Evolutionary conservation across 768 basidiomycete genomes (phyloP).

Genomic region (Suillus cothurnatus): DNA sequence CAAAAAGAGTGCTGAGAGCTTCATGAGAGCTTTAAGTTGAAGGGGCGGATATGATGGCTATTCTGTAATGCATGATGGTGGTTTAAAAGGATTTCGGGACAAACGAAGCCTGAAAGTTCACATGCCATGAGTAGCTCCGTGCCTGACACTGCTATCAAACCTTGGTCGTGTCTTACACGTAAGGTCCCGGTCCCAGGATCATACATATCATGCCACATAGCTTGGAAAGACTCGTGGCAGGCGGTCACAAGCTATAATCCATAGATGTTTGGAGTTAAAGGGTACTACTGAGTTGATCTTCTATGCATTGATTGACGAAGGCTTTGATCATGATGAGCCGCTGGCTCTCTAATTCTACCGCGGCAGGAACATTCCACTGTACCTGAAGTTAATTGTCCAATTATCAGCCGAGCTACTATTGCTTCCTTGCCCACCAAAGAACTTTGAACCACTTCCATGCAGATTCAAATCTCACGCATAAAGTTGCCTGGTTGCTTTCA

Average conservation of each 20-base stretch:
- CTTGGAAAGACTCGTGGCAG: background rate
- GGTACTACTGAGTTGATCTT: background rate
- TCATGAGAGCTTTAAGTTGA: background rate
- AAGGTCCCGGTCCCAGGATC: background rate
- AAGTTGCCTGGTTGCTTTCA: background rate
- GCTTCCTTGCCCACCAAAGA: background rate
- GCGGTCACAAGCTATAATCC: background rate
- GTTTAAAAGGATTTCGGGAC: conserved; percentile 6
- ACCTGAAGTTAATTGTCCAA: background rate
- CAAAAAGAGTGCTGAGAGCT: conserved; percentile 9
- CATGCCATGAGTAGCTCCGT: conserved; percentile 10
- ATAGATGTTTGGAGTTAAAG: background rate
- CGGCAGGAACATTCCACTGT: background rate
- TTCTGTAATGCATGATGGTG: background rate
- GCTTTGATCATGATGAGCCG: background rate
- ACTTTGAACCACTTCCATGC: background rate
- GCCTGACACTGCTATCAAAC: conserved; percentile 10
- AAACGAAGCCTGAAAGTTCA: conserved; percentile 7
- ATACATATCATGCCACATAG: background rate
- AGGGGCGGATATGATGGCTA: background rate
- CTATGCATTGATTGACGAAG: background rate
- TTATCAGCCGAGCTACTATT: no score
- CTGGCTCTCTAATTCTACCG: background rate
- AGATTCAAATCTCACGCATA: background rate
- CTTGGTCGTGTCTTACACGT: background rate